A percentile compares a stretch with the other conserved stretches of the same genome.
phyloP scores from a whole-genome alignment of 1,139 yeast genomes.

The Wickerhamomyces sp. region DNA sequence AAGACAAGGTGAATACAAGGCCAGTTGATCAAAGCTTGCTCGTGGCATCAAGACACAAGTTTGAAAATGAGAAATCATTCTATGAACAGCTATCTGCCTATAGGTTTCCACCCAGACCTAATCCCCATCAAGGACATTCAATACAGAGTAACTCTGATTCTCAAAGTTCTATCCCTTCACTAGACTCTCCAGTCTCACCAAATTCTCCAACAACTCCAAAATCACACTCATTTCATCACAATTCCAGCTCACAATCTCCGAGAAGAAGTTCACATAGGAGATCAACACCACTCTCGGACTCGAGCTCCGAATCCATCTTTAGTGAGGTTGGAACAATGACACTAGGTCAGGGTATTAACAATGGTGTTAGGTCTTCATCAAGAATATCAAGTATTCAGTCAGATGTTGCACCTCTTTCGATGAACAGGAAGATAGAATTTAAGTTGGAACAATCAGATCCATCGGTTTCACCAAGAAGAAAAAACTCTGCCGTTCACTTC shows the following conservation, averaged over 20 bases:
- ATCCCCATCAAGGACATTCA: background rate
- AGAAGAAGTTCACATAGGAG: conserved; percentile 14
- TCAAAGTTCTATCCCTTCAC: background rate
- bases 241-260: background rate
- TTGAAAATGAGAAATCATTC: background rate
- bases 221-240: background rate
- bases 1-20: background rate
- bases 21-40: too few relatives aligned
- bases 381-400: background rate
- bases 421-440: too few relatives aligned
- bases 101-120: conserved; percentile 6
- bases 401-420: background rate
- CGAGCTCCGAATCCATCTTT: conserved; percentile 18
- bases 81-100: conserved; percentile 7
- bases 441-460: background rate
- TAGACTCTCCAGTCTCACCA: background rate
- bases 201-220: conserved; percentile 4
- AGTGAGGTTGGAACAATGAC: background rate
- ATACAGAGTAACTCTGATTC: too few relatives aligned
- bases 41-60: background rate
- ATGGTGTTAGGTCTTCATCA: background rate
- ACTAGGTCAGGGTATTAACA: background rate
- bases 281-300: conserved; percentile 12
- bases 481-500: background rate
- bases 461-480: background rate